Evolutionary conservation across 768 basidiomycete species (phyloP), one percentile per base, ranked within the genome.

Genomic region (Lactifluus piperatus): DNA sequence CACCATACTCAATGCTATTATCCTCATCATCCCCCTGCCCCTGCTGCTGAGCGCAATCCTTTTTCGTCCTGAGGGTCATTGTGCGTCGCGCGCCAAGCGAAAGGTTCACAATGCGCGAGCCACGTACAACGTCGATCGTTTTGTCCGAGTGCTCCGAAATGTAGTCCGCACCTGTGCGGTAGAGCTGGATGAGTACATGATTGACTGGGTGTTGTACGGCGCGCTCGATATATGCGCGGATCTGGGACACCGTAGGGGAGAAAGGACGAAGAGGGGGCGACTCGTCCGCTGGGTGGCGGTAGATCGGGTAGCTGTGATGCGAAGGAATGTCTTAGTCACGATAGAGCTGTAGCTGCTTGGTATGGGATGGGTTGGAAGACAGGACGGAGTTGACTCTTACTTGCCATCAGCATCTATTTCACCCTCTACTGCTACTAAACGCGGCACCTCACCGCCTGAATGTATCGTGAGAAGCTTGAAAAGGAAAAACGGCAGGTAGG

Each of bases 101-200:
- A 62, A 91, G 84, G 59, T 92, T 92, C 60, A 88, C 86, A 62
- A 91, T 85, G 54, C 76, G 82, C 7, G 88, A 86, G 32, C 82
- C 84, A 14, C 77, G 80, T 4, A 85, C 81, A 63, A 92, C 80
- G 68, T 92, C 90, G 64, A 91, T 79, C 5, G 89, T 92, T 72
- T 92, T 92, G 71, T 92, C 89, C 0, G 86, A 87, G 69, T 92
- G 89, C 65, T 91, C 88, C 0, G 88, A 90, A 62, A 91, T 91
- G 71, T 85, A 87, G 70, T 91, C 90, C 29, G 79, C 81, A 5
- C 89, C 90, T 13, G 77, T 78, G 57, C 89, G 86, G 68, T 91
- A 91, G 68, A 81, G 78, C 66, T 91, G 90, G 51, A 91, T 88
- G 30, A 92, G 79, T 49, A 88, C 89, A 65, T 92, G 89, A 66